Evolutionary conservation across 202 grass and related monocot species (phyloP).

Genomic region (Zoysia matrella): DNA sequence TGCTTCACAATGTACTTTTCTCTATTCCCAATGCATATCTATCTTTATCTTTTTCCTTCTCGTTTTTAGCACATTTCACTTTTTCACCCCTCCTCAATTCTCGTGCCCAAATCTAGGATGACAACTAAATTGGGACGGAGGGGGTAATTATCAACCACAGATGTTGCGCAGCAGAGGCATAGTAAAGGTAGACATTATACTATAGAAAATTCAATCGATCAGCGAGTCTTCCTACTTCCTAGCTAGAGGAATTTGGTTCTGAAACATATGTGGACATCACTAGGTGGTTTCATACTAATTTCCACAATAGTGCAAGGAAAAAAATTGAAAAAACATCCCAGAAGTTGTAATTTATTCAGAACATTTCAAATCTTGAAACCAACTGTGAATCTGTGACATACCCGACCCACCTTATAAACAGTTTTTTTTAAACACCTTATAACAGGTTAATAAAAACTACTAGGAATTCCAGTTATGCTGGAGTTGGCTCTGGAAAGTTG

Average conservation of each 20-base stretch:
- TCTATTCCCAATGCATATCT: too few species aligned
- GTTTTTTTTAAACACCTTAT: background rate
- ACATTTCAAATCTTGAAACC: background rate
- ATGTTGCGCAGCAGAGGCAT: background rate
- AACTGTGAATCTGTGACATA: conserved; percentile 4
- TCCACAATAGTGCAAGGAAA: background rate
- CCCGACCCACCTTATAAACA: conserved; percentile 12
- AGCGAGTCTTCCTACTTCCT: background rate
- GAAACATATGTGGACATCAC: background rate
- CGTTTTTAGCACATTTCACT: too few species aligned
- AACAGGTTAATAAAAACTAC: too few species aligned
- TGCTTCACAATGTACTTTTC: too few species aligned
- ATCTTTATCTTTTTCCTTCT: too few species aligned
- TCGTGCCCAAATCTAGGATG: too few species aligned
- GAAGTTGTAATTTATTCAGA: background rate
- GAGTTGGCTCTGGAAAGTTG: conserved; percentile 7
- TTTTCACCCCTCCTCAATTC: too few species aligned
- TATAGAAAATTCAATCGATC: conserved; percentile 15
- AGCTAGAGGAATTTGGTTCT: too few species aligned
- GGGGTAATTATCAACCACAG: background rate
- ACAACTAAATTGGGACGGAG: too few species aligned
- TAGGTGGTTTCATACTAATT: background rate
- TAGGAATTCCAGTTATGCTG: background rate
- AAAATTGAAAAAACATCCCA: background rate
- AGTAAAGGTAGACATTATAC: conserved; percentile 15